These are phyloP conservation scores for Penicillium sp. DNA, from an alignment of 2,329 filamentous ascomycete genomes.

Conservation along the genomic window DNA sequence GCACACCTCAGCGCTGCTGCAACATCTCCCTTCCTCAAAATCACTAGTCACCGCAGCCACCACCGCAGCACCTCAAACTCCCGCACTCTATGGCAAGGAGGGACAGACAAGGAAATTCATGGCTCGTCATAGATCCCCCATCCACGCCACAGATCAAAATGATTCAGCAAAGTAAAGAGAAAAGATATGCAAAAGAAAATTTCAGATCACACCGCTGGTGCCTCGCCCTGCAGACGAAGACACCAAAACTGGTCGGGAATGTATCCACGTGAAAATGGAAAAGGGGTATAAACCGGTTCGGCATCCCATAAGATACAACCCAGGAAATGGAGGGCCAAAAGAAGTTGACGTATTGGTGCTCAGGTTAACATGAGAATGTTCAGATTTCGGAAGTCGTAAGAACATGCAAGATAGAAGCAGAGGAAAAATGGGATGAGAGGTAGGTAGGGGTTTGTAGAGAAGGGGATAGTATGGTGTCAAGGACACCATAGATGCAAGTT, in stretches of 20 bases:
- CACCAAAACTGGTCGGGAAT: conserved; percentile 1
- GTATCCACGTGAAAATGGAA: conserved; percentile 14
- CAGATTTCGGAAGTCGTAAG: not conserved
- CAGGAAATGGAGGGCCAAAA: conserved; percentile 3
- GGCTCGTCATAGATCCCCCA: conserved; percentile 19
- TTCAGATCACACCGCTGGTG: not conserved
- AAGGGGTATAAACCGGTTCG: conserved; percentile 16
- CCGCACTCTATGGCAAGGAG: conserved; percentile 14
- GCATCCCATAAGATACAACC: conserved; percentile 19
- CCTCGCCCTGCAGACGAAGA: not conserved
- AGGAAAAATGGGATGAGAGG: not conserved
- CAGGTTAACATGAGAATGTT: conserved; percentile 1
- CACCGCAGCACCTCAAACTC: conserved; percentile 2
- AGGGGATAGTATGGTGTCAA: not conserved
- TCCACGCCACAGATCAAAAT: conserved; percentile 9
- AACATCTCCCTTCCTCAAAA: not conserved
- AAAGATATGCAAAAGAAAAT: not conserved
- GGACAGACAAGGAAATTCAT: conserved; percentile 22
- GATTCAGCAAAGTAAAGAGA: conserved; percentile 11
- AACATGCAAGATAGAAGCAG: conserved; percentile 2
- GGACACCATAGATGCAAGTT: not conserved
- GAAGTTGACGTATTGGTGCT: not conserved
- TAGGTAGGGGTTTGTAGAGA: not conserved
- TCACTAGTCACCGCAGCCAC: not conserved
- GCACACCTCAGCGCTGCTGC: not conserved